These are phyloP conservation scores for Lumnitzera littorea DNA, from an alignment of 345 rosid genomes.

Conservation along the genomic window DNA sequence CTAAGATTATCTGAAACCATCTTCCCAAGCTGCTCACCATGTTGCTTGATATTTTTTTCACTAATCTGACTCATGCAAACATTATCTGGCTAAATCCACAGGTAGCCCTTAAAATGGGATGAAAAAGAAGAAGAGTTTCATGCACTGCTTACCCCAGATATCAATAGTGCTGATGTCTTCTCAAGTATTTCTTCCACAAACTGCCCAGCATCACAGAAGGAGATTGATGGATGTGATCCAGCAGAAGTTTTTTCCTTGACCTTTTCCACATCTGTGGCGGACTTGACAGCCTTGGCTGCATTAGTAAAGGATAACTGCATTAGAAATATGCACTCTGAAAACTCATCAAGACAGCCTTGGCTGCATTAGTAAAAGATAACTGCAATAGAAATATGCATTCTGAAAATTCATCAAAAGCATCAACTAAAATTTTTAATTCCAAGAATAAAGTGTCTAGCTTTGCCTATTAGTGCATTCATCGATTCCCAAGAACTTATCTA, in stretches of 20 bases:
- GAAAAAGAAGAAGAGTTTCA: not conserved
- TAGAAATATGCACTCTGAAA: not conserved
- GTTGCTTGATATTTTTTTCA: conserved; percentile 30
- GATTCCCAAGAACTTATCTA: too few relatives aligned
- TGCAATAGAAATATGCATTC: not conserved
- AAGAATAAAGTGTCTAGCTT: not conserved
- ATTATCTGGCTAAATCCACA: not conserved
- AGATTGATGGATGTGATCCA: conserved; percentile 12
- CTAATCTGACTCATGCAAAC: conserved; percentile 32
- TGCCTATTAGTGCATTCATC: not conserved
- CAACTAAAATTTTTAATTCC: not conserved
- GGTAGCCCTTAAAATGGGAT: not conserved
- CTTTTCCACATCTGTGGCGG: conserved; percentile 24
- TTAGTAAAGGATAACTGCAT: conserved; percentile 2
- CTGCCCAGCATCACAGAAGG: conserved; percentile 36
- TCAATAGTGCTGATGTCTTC: conserved; percentile 44
- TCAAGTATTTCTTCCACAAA: conserved; percentile 67
- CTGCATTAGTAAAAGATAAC: conserved; percentile 25
- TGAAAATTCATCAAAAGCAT: not conserved
- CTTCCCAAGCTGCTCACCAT: conserved; percentile 41
- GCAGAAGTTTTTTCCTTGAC: conserved; percentile 22
- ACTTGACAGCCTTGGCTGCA: conserved; percentile 52
- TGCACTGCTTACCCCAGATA: conserved; percentile 41
- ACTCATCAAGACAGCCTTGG: conserved; percentile 21
- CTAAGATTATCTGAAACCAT: conserved; percentile 36